Percentiles rank a stretch among this genome's conserved stretches.
phyloP scores from a whole-genome alignment of 2,329 filamentous ascomycete species.

The Phyllosticta citrichinensis region DNA sequence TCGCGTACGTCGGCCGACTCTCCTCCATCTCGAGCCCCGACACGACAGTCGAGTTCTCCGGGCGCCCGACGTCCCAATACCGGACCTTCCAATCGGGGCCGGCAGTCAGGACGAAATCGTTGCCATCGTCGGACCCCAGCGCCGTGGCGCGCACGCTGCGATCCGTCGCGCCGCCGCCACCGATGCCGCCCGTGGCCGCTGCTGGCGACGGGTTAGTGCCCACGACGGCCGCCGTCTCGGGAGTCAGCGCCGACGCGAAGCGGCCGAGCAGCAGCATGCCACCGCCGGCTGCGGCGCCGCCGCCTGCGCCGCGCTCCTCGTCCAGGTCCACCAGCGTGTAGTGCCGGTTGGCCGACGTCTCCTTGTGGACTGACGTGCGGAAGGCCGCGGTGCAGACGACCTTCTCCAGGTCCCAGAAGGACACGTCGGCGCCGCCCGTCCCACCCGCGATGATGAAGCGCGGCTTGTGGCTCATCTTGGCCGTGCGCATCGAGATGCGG shows the following conservation, averaged over 20 bases:
- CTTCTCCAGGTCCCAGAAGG: constrained; percentile 92
- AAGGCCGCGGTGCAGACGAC: constrained; percentile 82
- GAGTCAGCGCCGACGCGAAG: constrained; percentile 59
- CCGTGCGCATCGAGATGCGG: constrained; percentile 59
- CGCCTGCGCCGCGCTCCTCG: constrained; percentile 44
- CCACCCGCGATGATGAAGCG: constrained; percentile 87
- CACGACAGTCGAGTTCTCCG: constrained; percentile 70
- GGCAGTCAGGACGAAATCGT: constrained; percentile 76
- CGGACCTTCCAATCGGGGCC: constrained; percentile 84
- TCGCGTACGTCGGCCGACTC: constrained; percentile 10
- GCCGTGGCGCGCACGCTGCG: constrained; percentile 66
- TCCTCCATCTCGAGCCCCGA: constrained; percentile 54
- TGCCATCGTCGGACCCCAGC: constrained; percentile 60
- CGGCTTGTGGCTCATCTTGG: constrained; percentile 50
- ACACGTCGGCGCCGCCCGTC: constrained; percentile 78
- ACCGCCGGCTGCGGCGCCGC: constrained; percentile 17
- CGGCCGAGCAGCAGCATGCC: constrained; percentile 62
- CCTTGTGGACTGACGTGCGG: constrained; percentile 46
- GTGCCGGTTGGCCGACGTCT: constrained; percentile 18
- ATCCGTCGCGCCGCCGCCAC: constrained; percentile 36
- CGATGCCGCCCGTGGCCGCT: constrained; percentile 24
- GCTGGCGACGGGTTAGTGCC: background rate
- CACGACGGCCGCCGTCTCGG: background rate
- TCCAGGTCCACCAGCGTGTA: constrained; percentile 75
- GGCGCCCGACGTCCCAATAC: constrained; percentile 79